These are phyloP conservation scores for Epichloe elymi DNA, from an alignment of 2,329 filamentous ascomycete species.

Conservation along the genomic window DNA sequence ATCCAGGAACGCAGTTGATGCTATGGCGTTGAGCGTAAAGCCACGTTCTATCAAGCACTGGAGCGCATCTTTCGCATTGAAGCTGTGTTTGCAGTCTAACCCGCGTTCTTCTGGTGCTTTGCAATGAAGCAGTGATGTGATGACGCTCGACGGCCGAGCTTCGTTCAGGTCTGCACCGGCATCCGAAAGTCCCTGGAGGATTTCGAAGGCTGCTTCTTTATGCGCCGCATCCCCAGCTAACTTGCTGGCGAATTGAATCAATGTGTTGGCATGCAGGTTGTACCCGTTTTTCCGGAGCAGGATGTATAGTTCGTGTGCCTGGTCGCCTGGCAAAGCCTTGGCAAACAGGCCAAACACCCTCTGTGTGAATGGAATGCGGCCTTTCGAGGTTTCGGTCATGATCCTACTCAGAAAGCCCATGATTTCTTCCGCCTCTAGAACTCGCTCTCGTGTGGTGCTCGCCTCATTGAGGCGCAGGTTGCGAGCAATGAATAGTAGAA, in stretches of 20 bases:
- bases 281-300: conserved; percentile 18
- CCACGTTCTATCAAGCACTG: conserved; percentile 42
- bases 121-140: conserved; percentile 43
- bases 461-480: conserved; percentile 9
- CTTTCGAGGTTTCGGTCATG: conserved; percentile 16
- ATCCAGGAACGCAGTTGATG: conserved; percentile 55
- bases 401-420: conserved; percentile 16
- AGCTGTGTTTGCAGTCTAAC: conserved; percentile 9
- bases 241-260: conserved; percentile 32
- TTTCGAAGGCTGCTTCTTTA: conserved; percentile 30
- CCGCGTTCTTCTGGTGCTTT: conserved; percentile 9
- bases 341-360: conserved; percentile 22
- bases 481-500: conserved; percentile 18
- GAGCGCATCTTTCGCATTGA: conserved; percentile 19
- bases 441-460: conserved; percentile 11
- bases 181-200: conserved; percentile 25
- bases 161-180: conserved; percentile 31
- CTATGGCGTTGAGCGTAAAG: conserved; percentile 46
- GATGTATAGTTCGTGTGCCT: conserved; percentile 22
- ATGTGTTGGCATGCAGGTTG: conserved; percentile 28
- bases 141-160: conserved; percentile 36
- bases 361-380: conserved; percentile 24
- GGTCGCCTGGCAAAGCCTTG: conserved; percentile 16
- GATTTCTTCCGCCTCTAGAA: conserved; percentile 16
- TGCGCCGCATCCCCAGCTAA: conserved; percentile 27